Evolutionary conservation across 768 basidiomycete species (phyloP).

Genomic region (Kwoniella mangroviensis): DNA sequence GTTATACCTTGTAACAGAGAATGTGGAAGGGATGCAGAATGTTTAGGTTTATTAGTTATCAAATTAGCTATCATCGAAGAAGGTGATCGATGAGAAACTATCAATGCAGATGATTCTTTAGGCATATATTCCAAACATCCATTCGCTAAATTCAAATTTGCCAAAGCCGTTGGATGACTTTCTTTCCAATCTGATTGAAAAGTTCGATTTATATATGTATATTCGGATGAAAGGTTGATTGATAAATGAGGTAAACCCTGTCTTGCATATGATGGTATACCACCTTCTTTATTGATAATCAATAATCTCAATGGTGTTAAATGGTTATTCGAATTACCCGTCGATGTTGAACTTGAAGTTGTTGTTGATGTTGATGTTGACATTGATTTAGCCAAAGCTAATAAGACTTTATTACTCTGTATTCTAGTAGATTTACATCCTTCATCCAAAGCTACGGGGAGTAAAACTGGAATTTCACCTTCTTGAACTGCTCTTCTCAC

Average conservation of each 20-base stretch:
- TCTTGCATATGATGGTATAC: conserved; percentile 95
- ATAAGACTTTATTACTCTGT: conserved; percentile 84
- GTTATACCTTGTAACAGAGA: conserved; percentile 87
- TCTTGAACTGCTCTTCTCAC: conserved; percentile 86
- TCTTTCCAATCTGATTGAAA: conserved; percentile 77
- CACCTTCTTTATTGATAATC: conserved; percentile 96
- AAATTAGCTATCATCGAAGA: conserved; percentile 94
- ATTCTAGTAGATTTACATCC: conserved; percentile 84
- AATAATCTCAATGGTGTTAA: conserved; percentile 93
- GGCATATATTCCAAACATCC: conserved; percentile 93
- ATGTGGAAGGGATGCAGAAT: conserved; percentile 92
- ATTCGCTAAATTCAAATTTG: conserved; percentile 81
- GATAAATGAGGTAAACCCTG: conserved; percentile 92
- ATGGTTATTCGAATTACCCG: conserved; percentile 63
- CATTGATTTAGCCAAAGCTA: conserved; percentile 86
- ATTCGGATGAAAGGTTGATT: conserved; percentile 90
- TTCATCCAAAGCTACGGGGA: conserved; percentile 90
- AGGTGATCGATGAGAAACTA: conserved; percentile 96
- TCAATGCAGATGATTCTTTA: conserved; percentile 85
- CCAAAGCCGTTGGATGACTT: conserved; percentile 80
- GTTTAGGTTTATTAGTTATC: conserved; percentile 96
- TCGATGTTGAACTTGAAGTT: conserved; percentile 53
- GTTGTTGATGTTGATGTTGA: conserved; percentile 60
- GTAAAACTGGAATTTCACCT: conserved; percentile 94
- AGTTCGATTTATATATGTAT: conserved; percentile 78